Conservation (phyloP, 2,329 filamentous ascomycete species). For the Neurospora sp. region DNA sequence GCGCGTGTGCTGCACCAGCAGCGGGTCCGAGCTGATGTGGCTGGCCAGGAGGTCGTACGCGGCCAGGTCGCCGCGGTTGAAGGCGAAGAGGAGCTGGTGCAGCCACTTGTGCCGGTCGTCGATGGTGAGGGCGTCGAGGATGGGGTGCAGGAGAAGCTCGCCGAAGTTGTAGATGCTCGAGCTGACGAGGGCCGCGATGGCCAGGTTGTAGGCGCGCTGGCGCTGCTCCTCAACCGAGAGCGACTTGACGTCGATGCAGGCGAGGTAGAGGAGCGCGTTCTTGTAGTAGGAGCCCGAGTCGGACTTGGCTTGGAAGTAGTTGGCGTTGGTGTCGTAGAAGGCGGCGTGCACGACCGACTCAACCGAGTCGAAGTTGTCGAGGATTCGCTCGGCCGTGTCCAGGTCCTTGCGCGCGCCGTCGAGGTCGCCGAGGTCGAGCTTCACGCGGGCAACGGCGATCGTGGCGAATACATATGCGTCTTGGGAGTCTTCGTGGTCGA, state of each 20-base stretch:
- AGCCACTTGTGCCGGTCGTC: slow-evolving; percentile 76
- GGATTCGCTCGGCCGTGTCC: slow-evolving; percentile 74
- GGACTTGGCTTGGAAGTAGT: slow-evolving; percentile 87
- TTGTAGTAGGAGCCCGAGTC: slow-evolving; percentile 97
- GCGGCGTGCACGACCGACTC: slow-evolving; percentile 92
- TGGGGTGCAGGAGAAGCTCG: slow-evolving; percentile 94
- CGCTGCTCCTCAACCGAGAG: slow-evolving; percentile 67
- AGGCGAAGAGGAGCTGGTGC: slow-evolving; percentile 90
- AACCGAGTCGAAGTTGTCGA: slow-evolving; percentile 88
- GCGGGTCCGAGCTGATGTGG: slow-evolving; percentile 68
- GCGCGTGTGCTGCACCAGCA: slow-evolving; percentile 68
- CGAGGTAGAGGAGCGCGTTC: slow-evolving; percentile 93
- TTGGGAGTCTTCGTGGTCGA: slow-evolving; percentile 85
- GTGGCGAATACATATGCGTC: slow-evolving; percentile 93
- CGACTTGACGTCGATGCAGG: slow-evolving; percentile 77
- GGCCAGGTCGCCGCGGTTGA: slow-evolving; percentile 87
- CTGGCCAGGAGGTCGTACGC: slow-evolving; percentile 77
- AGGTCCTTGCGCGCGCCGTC: slow-evolving; percentile 80
- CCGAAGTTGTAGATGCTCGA: slow-evolving; percentile 99
- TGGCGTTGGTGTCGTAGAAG: slow-evolving; percentile 91
- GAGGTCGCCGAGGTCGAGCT: slow-evolving; percentile 68
- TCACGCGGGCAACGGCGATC: slow-evolving; percentile 79
- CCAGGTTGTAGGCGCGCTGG: slow-evolving; percentile 81
- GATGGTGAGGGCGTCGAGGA: slow-evolving; percentile 68
- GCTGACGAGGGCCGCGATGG: slow-evolving; percentile 83